Base-by-base conservation (phyloP, 495 filamentous ascomycete genomes). In the Penicillium maclennaniae region DNA sequence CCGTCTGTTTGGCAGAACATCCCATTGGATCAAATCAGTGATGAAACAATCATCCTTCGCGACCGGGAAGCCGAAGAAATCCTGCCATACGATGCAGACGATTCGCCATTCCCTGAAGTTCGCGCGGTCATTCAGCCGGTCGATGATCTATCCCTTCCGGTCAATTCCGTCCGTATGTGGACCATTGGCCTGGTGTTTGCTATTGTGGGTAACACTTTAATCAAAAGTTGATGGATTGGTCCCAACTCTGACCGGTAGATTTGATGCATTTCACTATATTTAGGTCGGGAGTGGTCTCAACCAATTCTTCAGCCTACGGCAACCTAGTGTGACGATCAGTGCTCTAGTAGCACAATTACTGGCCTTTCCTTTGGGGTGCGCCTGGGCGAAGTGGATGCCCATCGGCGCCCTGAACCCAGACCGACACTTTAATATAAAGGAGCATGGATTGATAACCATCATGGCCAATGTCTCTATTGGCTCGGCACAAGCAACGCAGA, bases 391-490 rank as follows among this genome's bases (percentile, higher is more conserved):
- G 47, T 69, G 72, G 54, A 68, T 85, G 60, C 87, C 87, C 10
- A 54, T 75, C 7, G 74, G 74, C 23, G 63, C 76, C 23, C 56
- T 88, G 28, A 89, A 89, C 55, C 85, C 85, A 6, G 83, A 87
- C 10, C 85, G 82, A 71, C 58, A 75, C 39, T 91, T 91, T 71
- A 91, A 89, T 64, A 81, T 88, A 67, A 91, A 91, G 61, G 86
- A 89, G 61, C 87, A 91, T 72, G 79, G 84, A 6, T 72, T 91
- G 55, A 87, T 91, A 55, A 85, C 86, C 6, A 83, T 90, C 55
- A 91, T 90, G 80, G 55, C 86, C 73, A 77, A 75, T 61, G 74
- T 88, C 42, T 79, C 83, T 21, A 60, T 77, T 25, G 81, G 75
- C 14, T 81, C 83, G n/a, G 85, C 84, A 4, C 84, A 86, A 43